Evolutionary conservation across 345 rosid genomes (phyloP).

Genomic region (Aethionema arabicum): DNA sequence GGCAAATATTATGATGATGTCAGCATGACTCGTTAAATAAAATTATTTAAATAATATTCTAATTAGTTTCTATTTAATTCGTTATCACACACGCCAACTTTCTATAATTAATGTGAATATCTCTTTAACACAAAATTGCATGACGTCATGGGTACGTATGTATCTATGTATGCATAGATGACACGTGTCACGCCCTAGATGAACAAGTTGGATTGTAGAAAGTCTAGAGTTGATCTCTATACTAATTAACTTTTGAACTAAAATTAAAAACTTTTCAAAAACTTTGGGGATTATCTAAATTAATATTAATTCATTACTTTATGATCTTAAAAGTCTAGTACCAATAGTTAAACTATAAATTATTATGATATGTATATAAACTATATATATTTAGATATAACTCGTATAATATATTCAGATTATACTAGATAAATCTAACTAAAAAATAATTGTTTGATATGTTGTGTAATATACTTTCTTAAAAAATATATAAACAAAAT

Average conservation of each 20-base stretch:
- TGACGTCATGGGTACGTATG: slow-evolving; percentile 36
- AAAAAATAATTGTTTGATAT: no score
- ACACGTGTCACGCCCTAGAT: slow-evolving; percentile 26
- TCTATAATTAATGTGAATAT: background rate
- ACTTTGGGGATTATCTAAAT: slow-evolving; percentile 7
- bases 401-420: no score
- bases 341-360: no score
- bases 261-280: background rate
- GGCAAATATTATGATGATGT: slow-evolving; percentile 4
- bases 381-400: no score
- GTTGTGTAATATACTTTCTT: no score
- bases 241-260: slow-evolving; percentile 25
- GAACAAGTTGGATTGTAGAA: slow-evolving; percentile 12
- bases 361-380: no score
- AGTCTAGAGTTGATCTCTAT: slow-evolving; percentile 17
- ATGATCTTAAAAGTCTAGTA: no score
- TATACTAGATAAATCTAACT: no score
- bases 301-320: no score
- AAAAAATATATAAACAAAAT: no score
- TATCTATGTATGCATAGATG: slow-evolving; percentile 33
- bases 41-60: background rate
- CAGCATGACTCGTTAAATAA: slow-evolving; percentile 27
- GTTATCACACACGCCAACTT: slow-evolving; percentile 7
- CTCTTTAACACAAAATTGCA: background rate
- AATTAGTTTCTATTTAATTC: background rate